These are phyloP conservation scores for Sporothrix phasma DNA, from an alignment of 2,329 filamentous ascomycete species.

Conservation along the genomic window DNA sequence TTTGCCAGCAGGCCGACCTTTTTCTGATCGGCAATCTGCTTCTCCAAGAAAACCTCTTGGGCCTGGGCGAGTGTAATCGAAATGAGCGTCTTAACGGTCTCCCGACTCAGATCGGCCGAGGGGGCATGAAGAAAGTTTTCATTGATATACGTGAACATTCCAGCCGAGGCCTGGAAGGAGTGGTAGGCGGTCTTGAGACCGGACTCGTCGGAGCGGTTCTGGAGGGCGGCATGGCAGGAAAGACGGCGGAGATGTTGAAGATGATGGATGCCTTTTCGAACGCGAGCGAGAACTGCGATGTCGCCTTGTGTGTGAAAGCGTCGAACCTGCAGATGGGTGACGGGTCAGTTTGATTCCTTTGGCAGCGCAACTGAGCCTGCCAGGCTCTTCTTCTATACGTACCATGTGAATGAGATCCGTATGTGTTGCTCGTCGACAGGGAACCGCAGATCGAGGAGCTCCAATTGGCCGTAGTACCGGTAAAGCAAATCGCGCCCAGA, in stretches of 20 bases:
- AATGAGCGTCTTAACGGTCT: conserved; percentile 93
- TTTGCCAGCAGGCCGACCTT: conserved; percentile 89
- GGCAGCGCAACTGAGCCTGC: not conserved
- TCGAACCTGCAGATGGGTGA: conserved; percentile 65
- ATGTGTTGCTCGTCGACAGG: conserved; percentile 98
- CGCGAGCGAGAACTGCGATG: conserved; percentile 88
- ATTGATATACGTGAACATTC: conserved; percentile 99
- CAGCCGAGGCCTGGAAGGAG: conserved; percentile 93
- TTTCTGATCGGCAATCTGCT: conserved; percentile 86
- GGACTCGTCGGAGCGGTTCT: conserved; percentile 83
- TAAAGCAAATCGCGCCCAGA: conserved; percentile 89
- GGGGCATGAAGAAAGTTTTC: conserved; percentile 98
- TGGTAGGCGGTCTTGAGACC: conserved; percentile 96
- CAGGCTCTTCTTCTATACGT: not conserved
- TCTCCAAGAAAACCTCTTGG: conserved; percentile 95
- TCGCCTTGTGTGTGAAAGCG: conserved; percentile 98
- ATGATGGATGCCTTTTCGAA: conserved; percentile 99
- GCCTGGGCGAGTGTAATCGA: conserved; percentile 88
- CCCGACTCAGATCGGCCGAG: conserved; percentile 87
- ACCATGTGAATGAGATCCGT: conserved; percentile 98
- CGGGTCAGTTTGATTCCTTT: not conserved
- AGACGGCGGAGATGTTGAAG: conserved; percentile 95
- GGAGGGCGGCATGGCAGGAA: conserved; percentile 93
- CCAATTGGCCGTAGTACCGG: conserved; percentile 93
- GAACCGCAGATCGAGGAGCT: conserved; percentile 86